Evolutionary conservation across 441 rosid species (phyloP).

Genomic region (Erodium chrysanthum): DNA sequence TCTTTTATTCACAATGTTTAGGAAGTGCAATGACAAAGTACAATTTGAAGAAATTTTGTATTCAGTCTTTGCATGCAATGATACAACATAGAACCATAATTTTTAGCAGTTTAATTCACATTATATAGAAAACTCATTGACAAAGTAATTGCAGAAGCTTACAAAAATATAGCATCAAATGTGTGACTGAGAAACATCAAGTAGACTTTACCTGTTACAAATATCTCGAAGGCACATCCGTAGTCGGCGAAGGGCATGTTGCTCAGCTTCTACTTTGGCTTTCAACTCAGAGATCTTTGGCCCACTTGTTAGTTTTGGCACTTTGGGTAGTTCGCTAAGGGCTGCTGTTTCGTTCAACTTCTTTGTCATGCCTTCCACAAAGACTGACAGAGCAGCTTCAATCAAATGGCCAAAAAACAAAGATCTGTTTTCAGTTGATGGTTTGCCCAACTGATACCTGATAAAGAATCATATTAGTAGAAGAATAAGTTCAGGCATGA

Average conservation of each 20-base stretch:
- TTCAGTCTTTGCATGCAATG: not conserved
- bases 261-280: constrained; percentile 95
- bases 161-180: not conserved
- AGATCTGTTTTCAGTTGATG: constrained; percentile 70
- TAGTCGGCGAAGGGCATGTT: constrained; percentile 93
- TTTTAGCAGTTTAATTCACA: not conserved
- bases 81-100: not conserved
- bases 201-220: constrained; percentile 67
- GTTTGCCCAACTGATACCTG: constrained; percentile 74
- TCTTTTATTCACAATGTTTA: not conserved
- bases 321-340: constrained; percentile 75
- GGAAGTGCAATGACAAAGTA: not conserved
- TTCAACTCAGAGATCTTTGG: constrained; percentile 88
- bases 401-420: constrained; percentile 64
- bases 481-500: constrained; percentile 6
- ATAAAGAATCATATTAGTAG: constrained; percentile 22
- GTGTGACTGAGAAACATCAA: not conserved
- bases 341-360: constrained; percentile 36
- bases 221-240: constrained; percentile 98
- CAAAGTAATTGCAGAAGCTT: not conserved
- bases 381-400: constrained; percentile 86
- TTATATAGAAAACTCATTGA: not conserved
- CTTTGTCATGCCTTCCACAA: constrained; percentile 41
- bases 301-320: constrained; percentile 66
- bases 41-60: not conserved